phyloP scores from a whole-genome alignment of 2,329 filamentous ascomycete species.

The Fusarium beomiforme region DNA sequence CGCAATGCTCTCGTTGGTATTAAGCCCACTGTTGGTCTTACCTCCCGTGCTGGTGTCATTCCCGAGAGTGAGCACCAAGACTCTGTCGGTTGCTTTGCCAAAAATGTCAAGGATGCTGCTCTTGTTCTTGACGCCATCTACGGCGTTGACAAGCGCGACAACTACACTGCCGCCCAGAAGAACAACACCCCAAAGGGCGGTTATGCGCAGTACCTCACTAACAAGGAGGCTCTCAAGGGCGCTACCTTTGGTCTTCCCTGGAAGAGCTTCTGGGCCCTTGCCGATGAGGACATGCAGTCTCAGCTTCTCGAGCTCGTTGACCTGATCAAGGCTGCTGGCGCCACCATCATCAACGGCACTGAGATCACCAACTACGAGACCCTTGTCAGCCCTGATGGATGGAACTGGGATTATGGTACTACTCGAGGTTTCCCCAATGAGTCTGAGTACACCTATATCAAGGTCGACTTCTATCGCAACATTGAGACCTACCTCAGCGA shows the following conservation, averaged over 20 bases:
- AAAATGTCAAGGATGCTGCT: constrained; percentile 74
- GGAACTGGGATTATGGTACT: constrained; percentile 77
- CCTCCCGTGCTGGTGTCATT: constrained; percentile 70
- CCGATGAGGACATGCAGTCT: constrained; percentile 63
- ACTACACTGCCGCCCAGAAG: constrained; percentile 69
- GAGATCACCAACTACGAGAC: constrained; percentile 72
- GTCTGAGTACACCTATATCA: constrained; percentile 78
- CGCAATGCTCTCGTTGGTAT: constrained; percentile 76
- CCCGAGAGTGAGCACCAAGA: constrained; percentile 76
- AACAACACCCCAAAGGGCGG: constrained; percentile 64
- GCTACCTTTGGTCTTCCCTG: constrained; percentile 78
- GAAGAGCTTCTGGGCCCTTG: constrained; percentile 74
- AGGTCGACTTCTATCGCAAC: constrained; percentile 74
- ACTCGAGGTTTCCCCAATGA: constrained; percentile 73
- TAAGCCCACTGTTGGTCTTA: constrained; percentile 80
- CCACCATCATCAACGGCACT: constrained; percentile 74
- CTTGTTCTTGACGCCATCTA: constrained; percentile 75
- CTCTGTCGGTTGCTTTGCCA: constrained; percentile 73
- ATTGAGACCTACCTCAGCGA: constrained; percentile 71
- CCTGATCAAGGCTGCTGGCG: constrained; percentile 68
- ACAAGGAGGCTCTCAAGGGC: constrained; percentile 63
- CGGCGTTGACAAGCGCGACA: constrained; percentile 70
- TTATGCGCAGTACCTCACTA: constrained; percentile 66
- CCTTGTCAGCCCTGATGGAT: constrained; percentile 72
- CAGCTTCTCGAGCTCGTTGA: constrained; percentile 60